These are phyloP conservation scores for Vaucheria bursata DNA, from an alignment of 352 stramenopile genomes.

Conservation along the genomic window DNA sequence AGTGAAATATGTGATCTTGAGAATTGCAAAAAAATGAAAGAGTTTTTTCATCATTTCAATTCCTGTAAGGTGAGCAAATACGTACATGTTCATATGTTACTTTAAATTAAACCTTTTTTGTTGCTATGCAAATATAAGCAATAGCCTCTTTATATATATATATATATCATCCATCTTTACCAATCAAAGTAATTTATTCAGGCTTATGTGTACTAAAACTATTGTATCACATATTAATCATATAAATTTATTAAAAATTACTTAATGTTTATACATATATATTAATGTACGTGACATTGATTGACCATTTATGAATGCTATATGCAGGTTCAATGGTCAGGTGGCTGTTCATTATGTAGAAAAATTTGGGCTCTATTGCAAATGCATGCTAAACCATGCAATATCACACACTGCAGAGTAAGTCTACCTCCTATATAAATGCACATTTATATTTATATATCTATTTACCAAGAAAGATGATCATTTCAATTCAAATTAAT, in stretches of 20 bases:
- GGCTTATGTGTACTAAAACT: no score
- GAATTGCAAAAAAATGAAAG: not conserved
- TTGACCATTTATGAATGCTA: no score
- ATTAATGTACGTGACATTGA: no score
- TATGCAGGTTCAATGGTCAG: not conserved
- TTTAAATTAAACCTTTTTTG: not conserved
- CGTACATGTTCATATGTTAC: not conserved
- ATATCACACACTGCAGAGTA: conserved; percentile 4
- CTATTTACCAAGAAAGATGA: not conserved
- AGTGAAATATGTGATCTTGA: not conserved
- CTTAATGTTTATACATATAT: no score
- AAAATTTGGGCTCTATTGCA: conserved; percentile 11
- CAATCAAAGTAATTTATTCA: not conserved
- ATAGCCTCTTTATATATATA: not conserved
- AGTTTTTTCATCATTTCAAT: not conserved
- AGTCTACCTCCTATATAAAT: not conserved
- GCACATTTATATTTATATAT: not conserved
- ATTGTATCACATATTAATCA: no score
- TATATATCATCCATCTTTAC: not conserved
- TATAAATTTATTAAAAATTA: no score
- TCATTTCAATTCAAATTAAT: not conserved
- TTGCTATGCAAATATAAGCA: not conserved
- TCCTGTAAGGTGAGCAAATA: not conserved
- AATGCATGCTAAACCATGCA: conserved; percentile 10
- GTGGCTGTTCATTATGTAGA: conserved; percentile 6